Evolutionary conservation across 768 basidiomycete species (phyloP).

Genomic region (Serendipita sp.): DNA sequence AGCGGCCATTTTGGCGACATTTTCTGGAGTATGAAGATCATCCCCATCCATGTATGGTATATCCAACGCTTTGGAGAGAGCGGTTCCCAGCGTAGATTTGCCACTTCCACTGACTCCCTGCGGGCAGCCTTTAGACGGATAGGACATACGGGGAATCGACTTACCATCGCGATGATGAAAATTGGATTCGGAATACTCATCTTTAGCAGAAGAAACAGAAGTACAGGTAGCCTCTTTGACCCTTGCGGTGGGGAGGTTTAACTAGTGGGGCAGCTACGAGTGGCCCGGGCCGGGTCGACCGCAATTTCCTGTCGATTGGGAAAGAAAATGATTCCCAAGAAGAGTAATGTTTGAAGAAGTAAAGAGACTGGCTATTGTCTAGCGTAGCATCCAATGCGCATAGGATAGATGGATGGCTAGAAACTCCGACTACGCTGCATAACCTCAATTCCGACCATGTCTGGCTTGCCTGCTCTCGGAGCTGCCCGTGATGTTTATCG

Average conservation of each 20-base stretch:
- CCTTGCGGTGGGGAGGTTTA: too few relatives aligned
- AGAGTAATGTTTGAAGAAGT: too few relatives aligned
- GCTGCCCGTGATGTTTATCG: slow-evolving; percentile 27
- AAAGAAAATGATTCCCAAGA: too few relatives aligned
- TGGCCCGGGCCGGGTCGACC: too few relatives aligned
- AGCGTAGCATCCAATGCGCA: too few relatives aligned
- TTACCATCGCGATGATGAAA: slow-evolving; percentile 27
- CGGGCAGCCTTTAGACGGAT: background rate
- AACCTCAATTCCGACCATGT: background rate
- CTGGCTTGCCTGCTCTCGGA: background rate
- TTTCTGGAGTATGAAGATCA: slow-evolving; percentile 63
- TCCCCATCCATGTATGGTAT: slow-evolving; percentile 82
- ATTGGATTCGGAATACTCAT: slow-evolving; percentile 14
- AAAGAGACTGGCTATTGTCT: too few relatives aligned
- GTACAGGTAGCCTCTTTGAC: background rate
- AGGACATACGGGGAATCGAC: background rate
- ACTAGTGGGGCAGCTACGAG: too few relatives aligned
- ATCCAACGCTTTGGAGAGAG: slow-evolving; percentile 42
- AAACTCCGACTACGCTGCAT: background rate
- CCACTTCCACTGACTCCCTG: slow-evolving; percentile 65
- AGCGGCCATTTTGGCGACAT: slow-evolving; percentile 75
- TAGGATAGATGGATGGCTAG: too few relatives aligned
- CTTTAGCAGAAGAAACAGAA: background rate
- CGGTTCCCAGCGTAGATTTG: slow-evolving; percentile 52
- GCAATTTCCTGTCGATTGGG: too few relatives aligned